These are phyloP conservation scores for Tuber indicum DNA, from an alignment of 495 filamentous ascomycete species.

Conservation along the genomic window DNA sequence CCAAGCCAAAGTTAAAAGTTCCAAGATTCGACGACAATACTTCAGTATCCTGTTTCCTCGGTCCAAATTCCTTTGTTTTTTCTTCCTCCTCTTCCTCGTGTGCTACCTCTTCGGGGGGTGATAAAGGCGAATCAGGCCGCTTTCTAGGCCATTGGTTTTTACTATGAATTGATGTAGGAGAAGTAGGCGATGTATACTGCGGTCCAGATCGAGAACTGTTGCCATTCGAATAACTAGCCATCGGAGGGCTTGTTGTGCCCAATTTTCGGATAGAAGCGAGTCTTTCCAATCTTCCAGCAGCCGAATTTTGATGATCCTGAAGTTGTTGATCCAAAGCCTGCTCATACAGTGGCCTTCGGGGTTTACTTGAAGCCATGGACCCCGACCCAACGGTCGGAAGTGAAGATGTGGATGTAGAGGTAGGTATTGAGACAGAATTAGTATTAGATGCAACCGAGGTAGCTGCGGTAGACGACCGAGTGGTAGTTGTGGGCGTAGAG, in stretches of 20 bases:
- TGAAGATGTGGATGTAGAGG: constrained; percentile 25
- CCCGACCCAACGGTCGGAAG: constrained; percentile 38
- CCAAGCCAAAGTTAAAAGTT: constrained; percentile 39
- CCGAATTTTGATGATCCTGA: constrained; percentile 71
- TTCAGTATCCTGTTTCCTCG: constrained; percentile 1
- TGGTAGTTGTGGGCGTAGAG: constrained; percentile 58
- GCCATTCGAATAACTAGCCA: constrained; percentile 44
- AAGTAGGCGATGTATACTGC: constrained; percentile 12
- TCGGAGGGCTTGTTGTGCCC: constrained; percentile 49
- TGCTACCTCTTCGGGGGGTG: constrained; percentile 20
- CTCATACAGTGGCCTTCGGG: constrained; percentile 70
- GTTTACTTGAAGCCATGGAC: constrained; percentile 56
- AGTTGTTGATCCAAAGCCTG: constrained; percentile 71
- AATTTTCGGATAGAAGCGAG: constrained; percentile 55
- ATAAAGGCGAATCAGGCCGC: constrained; percentile 29
- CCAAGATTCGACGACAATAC: constrained; percentile 27
- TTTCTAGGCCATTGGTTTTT: constrained; percentile 31
- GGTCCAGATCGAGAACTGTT: constrained; percentile 39
- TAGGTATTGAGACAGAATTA: constrained; percentile 49
- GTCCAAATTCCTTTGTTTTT: constrained; percentile 1
- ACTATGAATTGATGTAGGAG: constrained; percentile 16
- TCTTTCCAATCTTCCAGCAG: constrained; percentile 70
- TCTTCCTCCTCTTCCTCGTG: constrained; percentile 10
- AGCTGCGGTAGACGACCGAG: constrained; percentile 77
- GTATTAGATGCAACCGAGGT: constrained; percentile 82